A percentile compares a stretch with the other conserved stretches of the same genome.
These are phyloP conservation scores for Fusarium haematococcum DNA, from an alignment of 2,329 filamentous ascomycete species.

Conservation along the genomic window DNA sequence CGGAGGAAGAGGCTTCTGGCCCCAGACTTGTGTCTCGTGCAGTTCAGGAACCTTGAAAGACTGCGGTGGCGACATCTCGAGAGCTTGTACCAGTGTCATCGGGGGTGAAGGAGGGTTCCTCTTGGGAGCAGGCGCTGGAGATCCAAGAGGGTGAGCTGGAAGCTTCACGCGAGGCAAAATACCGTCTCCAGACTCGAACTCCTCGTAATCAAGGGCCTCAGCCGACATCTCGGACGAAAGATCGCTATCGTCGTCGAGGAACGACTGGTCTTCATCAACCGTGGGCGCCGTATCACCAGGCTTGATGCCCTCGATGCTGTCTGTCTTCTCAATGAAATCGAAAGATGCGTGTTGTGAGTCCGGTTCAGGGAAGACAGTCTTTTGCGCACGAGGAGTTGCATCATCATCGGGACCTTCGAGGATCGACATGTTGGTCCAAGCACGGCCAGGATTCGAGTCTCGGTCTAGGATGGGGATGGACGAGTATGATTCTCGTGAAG, in stretches of 20 bases:
- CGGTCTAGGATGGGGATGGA: slow-evolving; percentile 83
- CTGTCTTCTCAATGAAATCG: slow-evolving; percentile 65
- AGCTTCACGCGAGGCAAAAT: slow-evolving; percentile 40
- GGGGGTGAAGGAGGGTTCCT: slow-evolving; percentile 46
- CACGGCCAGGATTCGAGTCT: slow-evolving; percentile 64
- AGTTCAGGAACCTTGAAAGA: slow-evolving; percentile 39
- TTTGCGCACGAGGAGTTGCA: slow-evolving; percentile 39
- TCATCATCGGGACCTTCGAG: slow-evolving; percentile 62
- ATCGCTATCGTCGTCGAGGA: slow-evolving; percentile 66
- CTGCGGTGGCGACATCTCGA: slow-evolving; percentile 44
- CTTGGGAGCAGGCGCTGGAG: slow-evolving; percentile 46
- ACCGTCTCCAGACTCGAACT: slow-evolving; percentile 49
- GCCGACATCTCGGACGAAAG: slow-evolving; percentile 73
- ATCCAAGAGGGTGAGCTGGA: slow-evolving; percentile 51
- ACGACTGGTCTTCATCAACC: slow-evolving; percentile 54
- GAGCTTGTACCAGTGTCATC: slow-evolving; percentile 43
- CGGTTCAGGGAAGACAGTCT: slow-evolving; percentile 32
- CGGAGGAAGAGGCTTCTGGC: slow-evolving; percentile 44
- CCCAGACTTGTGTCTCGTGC: slow-evolving; percentile 42
- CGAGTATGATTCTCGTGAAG: slow-evolving; percentile 79
- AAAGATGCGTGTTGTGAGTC: slow-evolving; percentile 59
- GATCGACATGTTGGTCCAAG: slow-evolving; percentile 69
- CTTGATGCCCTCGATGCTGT: slow-evolving; percentile 61
- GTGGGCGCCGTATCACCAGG: slow-evolving; percentile 49
- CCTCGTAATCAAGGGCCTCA: slow-evolving; percentile 59